phyloP scores from a whole-genome alignment of 2,329 filamentous ascomycete species.

The Albifimbria verrucaria region DNA sequence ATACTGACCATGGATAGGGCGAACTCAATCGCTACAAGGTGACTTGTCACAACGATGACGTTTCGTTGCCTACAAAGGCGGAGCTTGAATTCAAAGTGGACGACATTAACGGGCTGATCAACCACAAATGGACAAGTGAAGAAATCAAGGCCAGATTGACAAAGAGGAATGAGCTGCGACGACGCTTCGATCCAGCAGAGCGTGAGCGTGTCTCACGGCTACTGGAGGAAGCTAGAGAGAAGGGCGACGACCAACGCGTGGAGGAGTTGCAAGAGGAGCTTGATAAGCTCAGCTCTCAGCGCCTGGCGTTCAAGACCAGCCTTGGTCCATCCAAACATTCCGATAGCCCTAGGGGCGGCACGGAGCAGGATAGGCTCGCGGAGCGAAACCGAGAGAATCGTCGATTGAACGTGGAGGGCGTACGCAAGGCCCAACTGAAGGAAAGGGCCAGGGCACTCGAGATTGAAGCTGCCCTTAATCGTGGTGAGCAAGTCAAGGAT shows the following conservation, averaged over 20 bases:
- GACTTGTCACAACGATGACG: conserved; percentile 67
- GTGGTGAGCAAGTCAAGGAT: conserved; percentile 58
- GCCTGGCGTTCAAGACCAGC: conserved; percentile 70
- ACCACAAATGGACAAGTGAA: conserved; percentile 76
- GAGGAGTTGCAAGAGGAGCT: conserved; percentile 57
- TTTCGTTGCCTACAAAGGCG: conserved; percentile 70
- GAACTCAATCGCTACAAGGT: conserved; percentile 82
- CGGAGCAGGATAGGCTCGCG: conserved; percentile 79
- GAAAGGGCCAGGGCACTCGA: conserved; percentile 66
- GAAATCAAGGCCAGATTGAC: conserved; percentile 79
- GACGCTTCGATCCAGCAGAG: conserved; percentile 63
- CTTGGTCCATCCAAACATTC: conserved; percentile 54
- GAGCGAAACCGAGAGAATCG: conserved; percentile 83
- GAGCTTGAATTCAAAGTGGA: conserved; percentile 68
- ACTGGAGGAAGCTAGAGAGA: conserved; percentile 62
- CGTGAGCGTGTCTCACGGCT: conserved; percentile 64
- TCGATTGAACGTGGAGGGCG: conserved; percentile 77
- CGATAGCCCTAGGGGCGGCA: conserved; percentile 41
- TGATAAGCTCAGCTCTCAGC: conserved; percentile 62
- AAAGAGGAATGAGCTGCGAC: conserved; percentile 65
- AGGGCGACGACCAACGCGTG: conserved; percentile 57
- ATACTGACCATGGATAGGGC: conserved; percentile 41
- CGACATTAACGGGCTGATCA: conserved; percentile 76
- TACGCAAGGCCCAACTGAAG: conserved; percentile 85
- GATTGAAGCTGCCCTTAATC: conserved; percentile 57